Conservation (phyloP, 805 yeast genomes). For the Ogataea populi-albae region DNA sequence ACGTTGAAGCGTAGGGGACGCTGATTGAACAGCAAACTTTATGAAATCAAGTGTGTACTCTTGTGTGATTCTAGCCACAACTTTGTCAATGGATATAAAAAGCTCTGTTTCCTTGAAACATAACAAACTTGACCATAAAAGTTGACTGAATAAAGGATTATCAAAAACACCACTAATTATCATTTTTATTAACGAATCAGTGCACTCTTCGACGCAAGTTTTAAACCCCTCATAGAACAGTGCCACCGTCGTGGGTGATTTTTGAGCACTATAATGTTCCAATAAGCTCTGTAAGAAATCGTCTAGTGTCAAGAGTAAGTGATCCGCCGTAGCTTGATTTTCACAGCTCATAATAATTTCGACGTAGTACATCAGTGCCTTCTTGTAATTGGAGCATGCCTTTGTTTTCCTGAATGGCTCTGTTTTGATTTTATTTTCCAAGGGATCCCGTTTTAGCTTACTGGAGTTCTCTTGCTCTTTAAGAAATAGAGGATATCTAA, state of each 20-base stretch:
- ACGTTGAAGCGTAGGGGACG: slow-evolving; percentile 5
- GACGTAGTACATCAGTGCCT: slow-evolving; percentile 11
- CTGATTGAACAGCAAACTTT: slow-evolving; percentile 7
- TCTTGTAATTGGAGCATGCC: slow-evolving; percentile 11
- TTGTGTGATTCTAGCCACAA: slow-evolving; percentile 19
- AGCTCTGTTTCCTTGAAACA: slow-evolving; percentile 21
- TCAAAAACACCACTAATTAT: slow-evolving; percentile 8
- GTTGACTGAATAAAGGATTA: slow-evolving; percentile 6
- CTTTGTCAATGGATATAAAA: slow-evolving; percentile 15
- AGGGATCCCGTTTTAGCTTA: slow-evolving; percentile 13
- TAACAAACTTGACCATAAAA: slow-evolving; percentile 21
- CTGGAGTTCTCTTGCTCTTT: slow-evolving; percentile 8
- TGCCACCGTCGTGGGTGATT: slow-evolving; percentile 10
- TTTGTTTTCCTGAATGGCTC: slow-evolving; percentile 14
- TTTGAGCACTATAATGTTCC: slow-evolving; percentile 8
- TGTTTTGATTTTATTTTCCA: slow-evolving; percentile 14
- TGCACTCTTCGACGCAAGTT: slow-evolving; percentile 6
- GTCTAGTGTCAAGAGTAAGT: slow-evolving; percentile 9
- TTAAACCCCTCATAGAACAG: slow-evolving; percentile 19
- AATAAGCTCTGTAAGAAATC: slow-evolving; percentile 14
- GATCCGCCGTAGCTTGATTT: slow-evolving; percentile 10
- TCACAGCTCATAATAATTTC: slow-evolving; percentile 10
- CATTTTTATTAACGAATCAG: background rate
- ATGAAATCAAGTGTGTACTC: slow-evolving; percentile 17
- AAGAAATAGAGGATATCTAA: slow-evolving; percentile 15